Evolutionary conservation across 75 land plant species (phyloP).

Genomic region (Sequoiadendron giganteum): DNA sequence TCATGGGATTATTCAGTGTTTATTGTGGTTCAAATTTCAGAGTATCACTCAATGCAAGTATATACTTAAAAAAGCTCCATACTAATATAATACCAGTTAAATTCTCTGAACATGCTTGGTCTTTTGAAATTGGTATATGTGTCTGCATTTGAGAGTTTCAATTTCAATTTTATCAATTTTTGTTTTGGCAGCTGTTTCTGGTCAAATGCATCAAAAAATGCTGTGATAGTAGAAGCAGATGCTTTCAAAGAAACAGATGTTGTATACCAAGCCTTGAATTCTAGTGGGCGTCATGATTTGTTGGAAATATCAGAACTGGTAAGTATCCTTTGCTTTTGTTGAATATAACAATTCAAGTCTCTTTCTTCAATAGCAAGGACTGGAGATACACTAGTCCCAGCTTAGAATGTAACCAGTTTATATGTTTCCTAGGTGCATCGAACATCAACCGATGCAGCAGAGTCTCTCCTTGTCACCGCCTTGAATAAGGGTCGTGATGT

Average conservation of each 20-base stretch:
- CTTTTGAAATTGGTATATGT: not conserved
- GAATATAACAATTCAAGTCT: not conserved
- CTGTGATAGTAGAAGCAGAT: conserved; percentile 88
- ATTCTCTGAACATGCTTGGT: not conserved
- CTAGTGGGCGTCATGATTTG: conserved; percentile 65
- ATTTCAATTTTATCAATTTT: not conserved
- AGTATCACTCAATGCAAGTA: not conserved
- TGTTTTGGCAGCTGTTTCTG: conserved; percentile 62
- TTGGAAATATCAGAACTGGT: conserved; percentile 81
- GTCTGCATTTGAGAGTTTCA: not conserved
- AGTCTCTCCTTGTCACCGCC: conserved; percentile 84
- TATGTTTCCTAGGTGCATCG: conserved; percentile 60
- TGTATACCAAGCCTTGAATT: conserved; percentile 62
- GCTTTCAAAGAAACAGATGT: conserved; percentile 94
- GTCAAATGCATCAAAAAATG: conserved; percentile 60
- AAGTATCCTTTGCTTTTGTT: not conserved
- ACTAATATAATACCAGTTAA: not conserved
- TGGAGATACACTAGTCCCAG: not conserved
- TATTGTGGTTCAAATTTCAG: not conserved
- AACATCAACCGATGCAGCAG: conserved; percentile 83
- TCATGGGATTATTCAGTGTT: not conserved
- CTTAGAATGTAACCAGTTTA: not conserved
- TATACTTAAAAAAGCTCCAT: not conserved
- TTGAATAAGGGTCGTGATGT: conserved; percentile 89
- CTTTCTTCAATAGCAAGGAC: not conserved